A percentile compares a stretch with the other conserved stretches of the same genome.
Conservation (phyloP, 495 filamentous ascomycete genomes). For the Jackrogersella multiformis region DNA sequence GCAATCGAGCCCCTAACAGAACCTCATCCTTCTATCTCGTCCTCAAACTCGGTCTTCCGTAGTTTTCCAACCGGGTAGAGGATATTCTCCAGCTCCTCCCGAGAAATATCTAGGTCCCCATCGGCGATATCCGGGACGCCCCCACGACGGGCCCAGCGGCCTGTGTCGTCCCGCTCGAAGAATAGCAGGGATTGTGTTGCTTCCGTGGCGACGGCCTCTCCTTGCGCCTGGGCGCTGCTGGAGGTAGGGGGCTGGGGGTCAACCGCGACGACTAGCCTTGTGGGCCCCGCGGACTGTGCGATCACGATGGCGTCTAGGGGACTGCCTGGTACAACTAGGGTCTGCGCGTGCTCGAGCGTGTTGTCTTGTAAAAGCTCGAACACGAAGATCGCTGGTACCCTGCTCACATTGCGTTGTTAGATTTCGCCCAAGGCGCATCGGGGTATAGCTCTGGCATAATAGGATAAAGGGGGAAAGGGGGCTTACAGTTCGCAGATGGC, state of each 20-base stretch:
- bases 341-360: conserved; percentile 56
- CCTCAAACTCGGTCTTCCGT: conserved; percentile 71
- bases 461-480: not conserved
- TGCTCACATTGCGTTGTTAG: conserved; percentile 50
- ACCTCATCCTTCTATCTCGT: conserved; percentile 41
- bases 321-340: conserved; percentile 65
- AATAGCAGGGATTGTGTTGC: conserved; percentile 23
- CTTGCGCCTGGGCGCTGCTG: conserved; percentile 23
- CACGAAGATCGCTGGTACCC: conserved; percentile 68
- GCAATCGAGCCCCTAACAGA: conserved; percentile 1
- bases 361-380: conserved; percentile 59
- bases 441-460: too few species aligned
- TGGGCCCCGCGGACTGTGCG: conserved; percentile 29
- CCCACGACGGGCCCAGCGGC: conserved; percentile 17
- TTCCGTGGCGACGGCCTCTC: conserved; percentile 24
- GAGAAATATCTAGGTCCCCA: conserved; percentile 43
- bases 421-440: not conserved
- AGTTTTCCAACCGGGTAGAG: conserved; percentile 78
- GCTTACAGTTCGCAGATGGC: conserved; percentile 75
- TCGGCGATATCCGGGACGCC: conserved; percentile 30
- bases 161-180: conserved; percentile 31
- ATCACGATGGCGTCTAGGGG: conserved; percentile 64
- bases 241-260: conserved; percentile 52
- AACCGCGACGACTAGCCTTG: conserved; percentile 63
- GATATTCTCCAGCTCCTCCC: conserved; percentile 61